Percentiles rank a stretch among this genome's conserved stretches.
These are phyloP conservation scores for Chalciporus sphaerocephalus DNA, from an alignment of 768 basidiomycete genomes.

Conservation along the genomic window DNA sequence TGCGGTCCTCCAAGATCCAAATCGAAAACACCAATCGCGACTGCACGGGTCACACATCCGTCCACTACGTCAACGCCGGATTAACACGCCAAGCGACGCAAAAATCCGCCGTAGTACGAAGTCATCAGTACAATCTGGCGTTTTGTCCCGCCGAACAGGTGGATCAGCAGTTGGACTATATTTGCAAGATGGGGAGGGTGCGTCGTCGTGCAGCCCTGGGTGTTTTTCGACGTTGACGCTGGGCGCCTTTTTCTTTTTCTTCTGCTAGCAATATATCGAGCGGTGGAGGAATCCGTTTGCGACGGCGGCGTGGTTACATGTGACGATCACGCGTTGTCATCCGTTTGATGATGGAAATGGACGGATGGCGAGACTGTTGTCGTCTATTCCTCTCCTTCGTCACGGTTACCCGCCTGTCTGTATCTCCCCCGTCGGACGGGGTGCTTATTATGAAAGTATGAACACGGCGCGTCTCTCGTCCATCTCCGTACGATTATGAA, in stretches of 20 bases:
- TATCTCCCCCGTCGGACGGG: constrained; percentile 22
- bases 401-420: constrained; percentile 32
- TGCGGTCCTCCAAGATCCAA: constrained; percentile 31
- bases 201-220: too few species aligned
- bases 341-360: constrained; percentile 36
- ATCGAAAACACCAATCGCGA: constrained; percentile 13
- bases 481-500: too few species aligned
- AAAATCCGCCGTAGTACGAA: constrained; percentile 29
- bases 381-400: constrained; percentile 33
- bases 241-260: too few species aligned
- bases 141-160: constrained; percentile 29
- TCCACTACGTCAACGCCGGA: constrained; percentile 31
- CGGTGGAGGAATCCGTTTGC: constrained; percentile 37
- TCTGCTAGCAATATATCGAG: constrained; percentile 37
- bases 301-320: constrained; percentile 34
- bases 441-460: constrained; percentile 30
- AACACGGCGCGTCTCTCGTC: constrained; percentile 31
- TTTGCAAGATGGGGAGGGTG: constrained; percentile 34
- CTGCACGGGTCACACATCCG: constrained; percentile 5
- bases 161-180: constrained; percentile 32
- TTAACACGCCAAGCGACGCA: constrained; percentile 26
- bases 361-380: constrained; percentile 32
- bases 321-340: constrained; percentile 33
- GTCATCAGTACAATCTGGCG: constrained; percentile 32
- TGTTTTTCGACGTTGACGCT: too few species aligned